Evolutionary conservation across 257 asterid species (phyloP), one percentile per base, ranked within the genome.

Genomic region (Leptodermis oblonga): DNA sequence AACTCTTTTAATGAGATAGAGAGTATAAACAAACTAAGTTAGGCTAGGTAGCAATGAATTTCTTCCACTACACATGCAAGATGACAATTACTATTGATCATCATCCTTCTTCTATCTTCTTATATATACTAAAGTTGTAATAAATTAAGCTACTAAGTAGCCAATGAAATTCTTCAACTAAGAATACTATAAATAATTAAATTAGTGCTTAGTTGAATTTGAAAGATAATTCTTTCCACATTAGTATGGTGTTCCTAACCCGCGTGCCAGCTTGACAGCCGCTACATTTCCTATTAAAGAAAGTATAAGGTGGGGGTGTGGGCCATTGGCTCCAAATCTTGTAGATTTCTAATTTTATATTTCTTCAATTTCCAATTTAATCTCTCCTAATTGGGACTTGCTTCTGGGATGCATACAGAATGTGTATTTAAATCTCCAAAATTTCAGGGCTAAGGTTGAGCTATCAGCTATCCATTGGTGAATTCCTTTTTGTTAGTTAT

Each of bases 181-280:
- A n/a, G n/a, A n/a, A n/a, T n/a, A n/a, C n/a, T n/a, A 39, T 39
- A 39, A 39, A 39, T 39, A 39, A 4, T 39, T 39, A 39, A 46
- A 4, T 46, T 46, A 7, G 22, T 54, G 31, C 41, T 1, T 3
- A 30, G 37, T 54, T 15, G 48, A 48, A 70, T 41, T 54, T 15
- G 48, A 48, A 70, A 34, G 65, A 73, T 79, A 79, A 79, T 77
- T 78, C 25, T 74, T 82, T 76, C 87, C 84, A 82, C 80, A 76
- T 68, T 80, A 66, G 79, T 10, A 76, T 51, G 68, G 62, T 39
- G 70, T 51, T 34, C 25, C 70, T 71, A 56, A 36, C 59, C 55
- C 69, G 62, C 68, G 17, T 76, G 86, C 86, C 85, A 85, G 81
- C 81, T 51, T 48, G 65, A 69, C 48, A 56, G 7, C 72, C 78